These are phyloP conservation scores for Septoria linicola DNA, from an alignment of 2,329 filamentous ascomycete species.

Conservation along the genomic window DNA sequence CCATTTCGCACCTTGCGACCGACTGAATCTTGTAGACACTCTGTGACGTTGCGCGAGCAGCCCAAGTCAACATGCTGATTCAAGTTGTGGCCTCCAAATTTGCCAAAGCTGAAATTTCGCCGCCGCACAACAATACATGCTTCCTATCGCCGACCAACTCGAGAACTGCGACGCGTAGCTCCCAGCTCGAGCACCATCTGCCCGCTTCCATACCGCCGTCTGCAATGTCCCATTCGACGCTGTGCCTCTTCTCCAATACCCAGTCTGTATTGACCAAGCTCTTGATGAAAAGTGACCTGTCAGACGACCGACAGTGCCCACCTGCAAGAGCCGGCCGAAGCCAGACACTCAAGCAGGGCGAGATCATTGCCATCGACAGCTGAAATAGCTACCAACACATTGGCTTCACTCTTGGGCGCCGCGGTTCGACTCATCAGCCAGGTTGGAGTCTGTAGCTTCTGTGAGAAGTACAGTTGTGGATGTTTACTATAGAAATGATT, in stretches of 20 bases:
- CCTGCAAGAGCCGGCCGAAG: conserved; percentile 37
- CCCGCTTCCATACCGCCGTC: too few species aligned
- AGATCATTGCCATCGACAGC: conserved; percentile 38
- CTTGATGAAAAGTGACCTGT: conserved; percentile 38
- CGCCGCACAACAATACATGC: too few species aligned
- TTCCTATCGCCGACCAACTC: too few species aligned
- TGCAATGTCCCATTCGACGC: too few species aligned
- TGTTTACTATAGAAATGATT: conserved; percentile 99
- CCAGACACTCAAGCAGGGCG: conserved; percentile 35
- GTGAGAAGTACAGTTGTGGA: conserved; percentile 88
- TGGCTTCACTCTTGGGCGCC: conserved; percentile 39
- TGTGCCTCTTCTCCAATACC: conserved; percentile 28
- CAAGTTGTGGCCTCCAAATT: too few species aligned
- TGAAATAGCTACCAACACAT: conserved; percentile 25
- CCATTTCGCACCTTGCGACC: too few species aligned
- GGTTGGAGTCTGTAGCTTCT: conserved; percentile 64
- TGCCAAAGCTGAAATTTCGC: too few species aligned
- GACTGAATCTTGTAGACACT: too few species aligned
- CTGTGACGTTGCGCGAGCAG: too few species aligned
- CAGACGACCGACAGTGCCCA: conserved; percentile 38
- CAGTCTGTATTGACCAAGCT: conserved; percentile 27
- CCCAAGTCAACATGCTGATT: too few species aligned
- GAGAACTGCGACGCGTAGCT: too few species aligned
- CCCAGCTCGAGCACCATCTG: too few species aligned
- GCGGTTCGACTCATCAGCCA: conserved; percentile 39